These are phyloP conservation scores for Luffa acutangula DNA, from an alignment of 306 rosid species.

Conservation along the genomic window DNA sequence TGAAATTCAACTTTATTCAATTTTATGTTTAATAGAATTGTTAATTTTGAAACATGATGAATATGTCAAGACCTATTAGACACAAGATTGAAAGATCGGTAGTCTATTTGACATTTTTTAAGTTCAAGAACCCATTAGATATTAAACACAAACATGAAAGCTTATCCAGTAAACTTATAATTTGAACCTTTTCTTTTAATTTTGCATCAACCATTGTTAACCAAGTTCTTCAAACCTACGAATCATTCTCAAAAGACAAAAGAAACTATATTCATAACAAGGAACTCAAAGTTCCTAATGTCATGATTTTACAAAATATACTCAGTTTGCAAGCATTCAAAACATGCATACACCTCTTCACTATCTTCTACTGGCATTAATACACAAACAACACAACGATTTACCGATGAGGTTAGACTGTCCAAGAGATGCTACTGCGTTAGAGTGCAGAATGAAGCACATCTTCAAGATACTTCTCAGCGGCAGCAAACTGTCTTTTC, in stretches of 20 bases:
- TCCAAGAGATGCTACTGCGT: constrained; percentile 19
- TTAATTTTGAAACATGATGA: no score
- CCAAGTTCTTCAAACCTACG: not conserved
- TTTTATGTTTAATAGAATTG: no score
- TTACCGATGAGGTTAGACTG: not conserved
- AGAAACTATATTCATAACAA: not conserved
- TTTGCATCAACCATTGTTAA: not conserved
- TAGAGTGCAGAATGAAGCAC: constrained; percentile 78
- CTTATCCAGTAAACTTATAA: no score
- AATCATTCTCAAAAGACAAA: not conserved
- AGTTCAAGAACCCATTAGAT: no score
- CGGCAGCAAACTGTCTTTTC: constrained; percentile 83
- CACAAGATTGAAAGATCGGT: no score
- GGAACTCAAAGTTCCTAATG: not conserved
- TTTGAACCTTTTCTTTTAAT: not conserved
- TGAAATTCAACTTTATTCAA: no score
- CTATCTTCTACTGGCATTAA: not conserved
- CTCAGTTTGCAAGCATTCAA: not conserved
- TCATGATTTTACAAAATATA: constrained; percentile 1
- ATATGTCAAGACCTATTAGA: no score
- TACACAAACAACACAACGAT: not conserved
- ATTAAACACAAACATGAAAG: no score
- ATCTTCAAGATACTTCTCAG: constrained; percentile 90
- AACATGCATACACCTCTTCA: constrained; percentile 2
- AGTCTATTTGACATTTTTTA: no score